Evolutionary conservation across 495 filamentous ascomycete genomes (phyloP).

Genomic region (Lophiostoma macrostomum): DNA sequence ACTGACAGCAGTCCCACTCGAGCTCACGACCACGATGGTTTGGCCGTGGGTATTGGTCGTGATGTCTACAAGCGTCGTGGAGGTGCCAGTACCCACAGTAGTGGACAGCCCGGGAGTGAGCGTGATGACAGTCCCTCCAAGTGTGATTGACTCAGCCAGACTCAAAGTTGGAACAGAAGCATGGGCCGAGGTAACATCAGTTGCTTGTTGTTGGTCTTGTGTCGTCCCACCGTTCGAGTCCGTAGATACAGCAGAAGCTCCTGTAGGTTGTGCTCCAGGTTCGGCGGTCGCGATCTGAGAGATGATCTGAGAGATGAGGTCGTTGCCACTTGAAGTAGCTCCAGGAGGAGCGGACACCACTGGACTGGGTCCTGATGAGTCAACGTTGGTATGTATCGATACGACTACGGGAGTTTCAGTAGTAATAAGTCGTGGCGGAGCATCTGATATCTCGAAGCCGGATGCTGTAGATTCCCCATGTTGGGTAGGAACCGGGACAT

Average conservation of each 20-base stretch:
- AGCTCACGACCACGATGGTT: slow-evolving; percentile 18
- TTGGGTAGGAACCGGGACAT: no score
- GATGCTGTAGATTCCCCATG: background rate
- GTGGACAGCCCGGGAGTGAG: slow-evolving; percentile 26
- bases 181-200: background rate
- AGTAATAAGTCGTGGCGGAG: background rate
- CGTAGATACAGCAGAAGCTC: background rate
- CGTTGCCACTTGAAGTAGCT: background rate
- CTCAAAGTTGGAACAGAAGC: background rate
- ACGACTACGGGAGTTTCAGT: slow-evolving; percentile 4
- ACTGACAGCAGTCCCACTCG: slow-evolving; percentile 18
- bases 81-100: slow-evolving; percentile 3
- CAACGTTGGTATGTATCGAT: slow-evolving; percentile 9
- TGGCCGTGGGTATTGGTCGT: slow-evolving; percentile 12
- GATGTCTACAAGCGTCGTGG: slow-evolving; percentile 4
- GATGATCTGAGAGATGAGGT: slow-evolving; percentile 14
- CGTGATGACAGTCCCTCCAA: slow-evolving; percentile 3
- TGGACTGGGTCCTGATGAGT: background rate
- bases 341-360: background rate
- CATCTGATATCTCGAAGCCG: background rate
- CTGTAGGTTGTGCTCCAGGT: background rate
- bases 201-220: background rate
- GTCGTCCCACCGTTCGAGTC: slow-evolving; percentile 1
- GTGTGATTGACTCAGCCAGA: slow-evolving; percentile 7
- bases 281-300: background rate